phyloP scores from a whole-genome alignment of 139 green algal species.

The Auxenochlorella pyrenoidosa region DNA sequence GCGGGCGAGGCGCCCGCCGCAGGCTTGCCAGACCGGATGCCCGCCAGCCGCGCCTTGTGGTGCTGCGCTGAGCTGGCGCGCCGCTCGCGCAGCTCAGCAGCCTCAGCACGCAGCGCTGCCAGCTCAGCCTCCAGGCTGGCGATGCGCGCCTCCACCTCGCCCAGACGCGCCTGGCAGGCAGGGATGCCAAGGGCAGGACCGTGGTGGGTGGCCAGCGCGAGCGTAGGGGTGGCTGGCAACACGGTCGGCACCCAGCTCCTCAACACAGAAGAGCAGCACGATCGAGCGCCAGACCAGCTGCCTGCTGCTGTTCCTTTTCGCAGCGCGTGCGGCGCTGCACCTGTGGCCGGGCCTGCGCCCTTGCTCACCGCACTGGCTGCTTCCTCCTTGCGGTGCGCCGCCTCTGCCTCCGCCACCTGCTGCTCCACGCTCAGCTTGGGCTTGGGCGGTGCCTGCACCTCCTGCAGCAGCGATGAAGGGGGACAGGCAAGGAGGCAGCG shows the following conservation, averaged over 20 bases:
- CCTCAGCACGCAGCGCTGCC: neutral
- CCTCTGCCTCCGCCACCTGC: conserved; percentile 22
- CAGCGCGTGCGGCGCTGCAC: too few species aligned
- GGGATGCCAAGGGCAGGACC: neutral
- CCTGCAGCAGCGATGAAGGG: neutral
- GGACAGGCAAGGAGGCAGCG: neutral
- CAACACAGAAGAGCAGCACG: too few species aligned
- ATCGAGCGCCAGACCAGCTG: too few species aligned
- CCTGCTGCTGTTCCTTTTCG: too few species aligned
- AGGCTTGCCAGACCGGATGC: conserved; percentile 8
- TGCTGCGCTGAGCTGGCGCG: conserved; percentile 3
- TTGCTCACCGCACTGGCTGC: conserved; percentile 11
- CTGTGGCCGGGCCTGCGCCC: too few species aligned
- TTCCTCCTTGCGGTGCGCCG: conserved; percentile 1
- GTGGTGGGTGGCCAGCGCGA: neutral
- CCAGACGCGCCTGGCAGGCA: conserved; percentile 11
- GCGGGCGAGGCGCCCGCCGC: neutral
- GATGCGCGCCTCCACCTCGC: conserved; percentile 24
- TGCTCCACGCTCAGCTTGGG: conserved; percentile 1
- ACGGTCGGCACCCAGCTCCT: neutral
- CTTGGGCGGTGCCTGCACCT: conserved; percentile 15
- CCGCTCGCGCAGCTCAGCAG: neutral
- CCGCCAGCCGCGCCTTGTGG: conserved; percentile 5
- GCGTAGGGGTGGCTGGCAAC: neutral
- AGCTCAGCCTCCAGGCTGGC: conserved; percentile 39